Evolutionary conservation across 2,329 filamentous ascomycete species (phyloP), one percentile per base, ranked within the genome.

Genomic region (Phaeosphaeria sp.): DNA sequence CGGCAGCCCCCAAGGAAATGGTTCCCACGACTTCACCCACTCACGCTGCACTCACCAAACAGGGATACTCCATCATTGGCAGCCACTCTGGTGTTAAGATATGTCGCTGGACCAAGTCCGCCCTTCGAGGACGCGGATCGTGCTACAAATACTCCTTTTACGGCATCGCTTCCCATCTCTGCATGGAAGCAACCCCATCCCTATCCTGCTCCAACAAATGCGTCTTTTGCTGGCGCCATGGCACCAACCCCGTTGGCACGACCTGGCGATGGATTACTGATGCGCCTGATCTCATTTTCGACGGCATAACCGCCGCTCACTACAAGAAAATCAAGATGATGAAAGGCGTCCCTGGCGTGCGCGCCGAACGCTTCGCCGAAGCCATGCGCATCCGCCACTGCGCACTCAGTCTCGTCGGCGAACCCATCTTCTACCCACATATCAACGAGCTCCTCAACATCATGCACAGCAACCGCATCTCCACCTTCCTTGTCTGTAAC

Each of bases 131-230:
- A 13, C 89, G 94, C 42, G 95, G 94, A 4, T 96, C 92, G 22
- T 99, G 94, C 82, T 99, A 99, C 84, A 98, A 99, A 74, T 97
- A 88, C 78, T 96, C 92, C 0, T 96, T 99, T 77, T 99, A 99
- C 77, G 94, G 94, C 49, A 99, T 99, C 77, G 87, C 90, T 64
- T 97, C 93, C 0, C 95, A 99, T 73, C 90, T 96, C 60, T 99
- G 94, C 78, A 99, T 99, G 95, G 94, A 99, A 79, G 94, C 94
- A 1, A 98, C 94, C 0, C 94, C 94, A 0, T 97, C 93, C 0
- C 86, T 99, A 3, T 96, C 92, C 10, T 99, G 94, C 83, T 95
- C 90, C 62, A 98, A 98, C 82, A 98, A 99, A 77, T 98, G 95
- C 77, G 92, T 99, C 65, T 99, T 98, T 78, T 99, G 94, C 84